Percentiles rank a stretch among this genome's conserved stretches.
Evolutionary conservation across 306 rosid species (phyloP).

Genomic region (Dalbergia oliveri): DNA sequence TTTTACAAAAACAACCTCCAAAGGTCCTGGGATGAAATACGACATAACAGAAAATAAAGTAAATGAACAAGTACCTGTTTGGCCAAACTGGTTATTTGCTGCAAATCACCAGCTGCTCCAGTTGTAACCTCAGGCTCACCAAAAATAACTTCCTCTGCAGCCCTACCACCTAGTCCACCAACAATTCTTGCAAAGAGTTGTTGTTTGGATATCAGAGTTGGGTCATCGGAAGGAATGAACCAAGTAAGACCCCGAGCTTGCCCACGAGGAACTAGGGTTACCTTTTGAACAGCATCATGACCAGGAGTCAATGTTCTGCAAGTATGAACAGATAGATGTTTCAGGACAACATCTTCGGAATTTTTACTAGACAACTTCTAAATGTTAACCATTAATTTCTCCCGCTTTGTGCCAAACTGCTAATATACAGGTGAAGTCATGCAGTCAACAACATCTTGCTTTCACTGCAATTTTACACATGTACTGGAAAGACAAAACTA

Average conservation of each 20-base stretch:
- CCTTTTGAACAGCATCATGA: conserved; percentile 94
- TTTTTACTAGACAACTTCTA: conserved; percentile 24
- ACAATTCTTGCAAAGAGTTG: conserved; percentile 99
- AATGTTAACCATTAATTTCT: conserved; percentile 14
- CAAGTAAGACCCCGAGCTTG: conserved; percentile 99
- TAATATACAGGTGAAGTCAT: conserved; percentile 5
- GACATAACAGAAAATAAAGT: conserved; percentile 6
- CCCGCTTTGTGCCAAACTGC: background rate
- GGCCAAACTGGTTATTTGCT: conserved; percentile 93
- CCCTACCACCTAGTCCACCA: conserved; percentile 98
- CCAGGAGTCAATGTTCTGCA: conserved; percentile 97
- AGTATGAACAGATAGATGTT: conserved; percentile 39
- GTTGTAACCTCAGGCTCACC: conserved; percentile 99
- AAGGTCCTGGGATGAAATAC: background rate
- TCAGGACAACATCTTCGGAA: conserved; percentile 32
- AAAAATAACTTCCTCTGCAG: conserved; percentile 95
- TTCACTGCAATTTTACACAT: background rate
- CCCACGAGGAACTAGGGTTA: conserved; percentile 93
- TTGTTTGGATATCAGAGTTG: conserved; percentile 93
- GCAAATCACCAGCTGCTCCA: conserved; percentile 98
- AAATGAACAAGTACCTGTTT: conserved; percentile 71
- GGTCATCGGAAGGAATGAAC: conserved; percentile 97
- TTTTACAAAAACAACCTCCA: background rate
- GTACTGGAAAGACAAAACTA: conserved; percentile 25
- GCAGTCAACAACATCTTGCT: conserved; percentile 10